A percentile compares a stretch with the other conserved stretches of the same genome.
These are phyloP conservation scores for Syzygium aqueum DNA, from an alignment of 345 rosid genomes.

Conservation along the genomic window DNA sequence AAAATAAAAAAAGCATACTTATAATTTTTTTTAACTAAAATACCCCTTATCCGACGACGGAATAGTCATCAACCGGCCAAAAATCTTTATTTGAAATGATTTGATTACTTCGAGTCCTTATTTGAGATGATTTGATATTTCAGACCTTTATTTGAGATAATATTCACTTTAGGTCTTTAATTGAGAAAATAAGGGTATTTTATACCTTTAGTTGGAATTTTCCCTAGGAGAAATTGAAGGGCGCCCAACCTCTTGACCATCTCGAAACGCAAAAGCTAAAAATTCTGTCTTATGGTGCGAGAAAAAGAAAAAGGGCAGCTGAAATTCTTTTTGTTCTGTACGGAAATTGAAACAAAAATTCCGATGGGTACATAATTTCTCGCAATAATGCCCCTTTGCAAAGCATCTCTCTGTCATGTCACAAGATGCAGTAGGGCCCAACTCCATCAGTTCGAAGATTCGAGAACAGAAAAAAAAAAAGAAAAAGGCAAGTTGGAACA, in stretches of 20 bases:
- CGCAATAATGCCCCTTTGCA: background rate
- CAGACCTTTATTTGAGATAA: no score
- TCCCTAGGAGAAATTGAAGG: background rate
- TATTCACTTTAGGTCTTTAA: no score
- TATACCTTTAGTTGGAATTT: no score
- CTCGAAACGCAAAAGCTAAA: background rate
- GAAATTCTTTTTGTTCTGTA: background rate
- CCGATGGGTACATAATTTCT: background rate
- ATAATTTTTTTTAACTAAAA: no score
- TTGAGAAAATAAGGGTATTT: no score
- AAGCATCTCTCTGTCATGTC: background rate
- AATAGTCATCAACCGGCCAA: no score
- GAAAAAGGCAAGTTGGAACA: background rate
- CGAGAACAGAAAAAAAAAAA: background rate
- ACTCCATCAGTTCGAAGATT: background rate
- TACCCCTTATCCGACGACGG: no score
- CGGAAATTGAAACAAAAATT: background rate
- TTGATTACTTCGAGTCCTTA: no score
- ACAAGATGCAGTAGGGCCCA: background rate
- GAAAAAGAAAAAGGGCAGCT: background rate
- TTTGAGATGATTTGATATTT: no score
- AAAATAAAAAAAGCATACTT: no score
- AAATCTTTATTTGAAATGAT: no score
- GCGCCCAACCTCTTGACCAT: background rate
- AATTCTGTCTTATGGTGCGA: background rate